Evolutionary conservation across 306 rosid species (phyloP).

Genomic region (Quercus cerris): DNA sequence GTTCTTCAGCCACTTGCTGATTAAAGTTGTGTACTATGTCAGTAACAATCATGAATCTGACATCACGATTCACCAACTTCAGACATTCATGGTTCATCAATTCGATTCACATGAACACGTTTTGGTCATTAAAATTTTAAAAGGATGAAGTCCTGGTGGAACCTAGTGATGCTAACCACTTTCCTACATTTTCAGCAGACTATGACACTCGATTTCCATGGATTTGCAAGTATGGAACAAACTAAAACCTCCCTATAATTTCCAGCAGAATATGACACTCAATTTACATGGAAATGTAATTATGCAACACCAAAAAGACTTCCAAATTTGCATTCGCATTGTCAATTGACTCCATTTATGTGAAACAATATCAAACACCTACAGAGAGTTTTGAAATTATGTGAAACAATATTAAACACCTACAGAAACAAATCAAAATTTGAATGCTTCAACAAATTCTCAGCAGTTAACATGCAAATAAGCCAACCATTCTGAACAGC

Average conservation of each 20-base stretch:
- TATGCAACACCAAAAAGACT: too few species aligned
- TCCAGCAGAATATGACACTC: too few species aligned
- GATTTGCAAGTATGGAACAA: too few species aligned
- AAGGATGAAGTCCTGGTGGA: not conserved
- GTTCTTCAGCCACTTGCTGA: not conserved
- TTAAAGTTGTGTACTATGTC: not conserved
- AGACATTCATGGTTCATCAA: not conserved
- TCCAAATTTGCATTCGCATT: too few species aligned
- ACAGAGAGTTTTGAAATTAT: not conserved
- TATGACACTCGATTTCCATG: too few species aligned
- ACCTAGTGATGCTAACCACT: too few species aligned
- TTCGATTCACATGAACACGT: not conserved
- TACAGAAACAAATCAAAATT: too few species aligned
- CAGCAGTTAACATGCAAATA: not conserved
- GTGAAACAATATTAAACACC: not conserved
- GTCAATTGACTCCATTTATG: not conserved
- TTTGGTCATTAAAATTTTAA: not conserved
- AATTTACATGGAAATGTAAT: too few species aligned
- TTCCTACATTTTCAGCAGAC: too few species aligned
- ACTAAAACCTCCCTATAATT: too few species aligned
- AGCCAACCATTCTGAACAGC: not conserved
- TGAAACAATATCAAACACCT: not conserved
- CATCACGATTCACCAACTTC: not conserved
- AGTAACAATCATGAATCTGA: not conserved
- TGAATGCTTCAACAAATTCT: too few species aligned